Percentiles rank a stretch among this genome's conserved stretches.
Conservation (phyloP, 31 red algal species). For the Asparagopsis taxiformis region DNA sequence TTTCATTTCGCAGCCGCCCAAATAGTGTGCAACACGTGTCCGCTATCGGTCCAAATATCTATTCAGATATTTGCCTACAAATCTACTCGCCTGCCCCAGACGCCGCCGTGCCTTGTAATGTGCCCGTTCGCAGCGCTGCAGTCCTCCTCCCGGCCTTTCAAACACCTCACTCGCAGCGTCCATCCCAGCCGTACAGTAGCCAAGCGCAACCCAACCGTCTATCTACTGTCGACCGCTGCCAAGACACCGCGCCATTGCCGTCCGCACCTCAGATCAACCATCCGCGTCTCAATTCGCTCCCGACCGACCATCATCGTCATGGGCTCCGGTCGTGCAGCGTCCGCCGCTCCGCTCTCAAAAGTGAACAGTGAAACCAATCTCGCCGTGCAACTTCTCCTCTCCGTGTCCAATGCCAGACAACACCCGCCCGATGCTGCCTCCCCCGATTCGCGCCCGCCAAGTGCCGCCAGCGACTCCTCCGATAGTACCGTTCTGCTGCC, state of each 20-base stretch:
- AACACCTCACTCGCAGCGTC: background rate
- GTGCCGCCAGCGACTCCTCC: constrained; percentile 25
- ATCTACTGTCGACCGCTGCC: background rate
- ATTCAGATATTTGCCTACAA: constrained; percentile 44
- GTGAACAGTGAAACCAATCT: constrained; percentile 71
- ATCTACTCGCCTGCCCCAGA: background rate
- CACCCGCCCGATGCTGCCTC: constrained; percentile 16
- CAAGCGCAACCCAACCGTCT: background rate
- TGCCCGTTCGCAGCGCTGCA: background rate
- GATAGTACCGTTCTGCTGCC: constrained; percentile 9
- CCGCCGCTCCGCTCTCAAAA: constrained; percentile 9
- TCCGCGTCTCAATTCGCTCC: background rate
- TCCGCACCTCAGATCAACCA: background rate
- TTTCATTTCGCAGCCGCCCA: constrained; percentile 18
- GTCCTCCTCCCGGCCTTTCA: background rate
- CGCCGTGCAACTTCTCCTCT: constrained; percentile 44
- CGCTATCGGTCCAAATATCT: constrained; percentile 40
- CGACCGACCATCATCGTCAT: constrained; percentile 7
- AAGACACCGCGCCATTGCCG: background rate
- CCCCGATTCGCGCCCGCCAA: constrained; percentile 4
- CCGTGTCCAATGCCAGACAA: constrained; percentile 27
- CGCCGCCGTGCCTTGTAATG: background rate
- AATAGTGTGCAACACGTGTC: constrained; percentile 28
- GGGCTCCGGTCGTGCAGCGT: constrained; percentile 26
- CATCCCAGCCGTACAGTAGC: background rate